These are phyloP conservation scores for Elsinoe batatas DNA, from an alignment of 2,329 filamentous ascomycete genomes.

Conservation along the genomic window DNA sequence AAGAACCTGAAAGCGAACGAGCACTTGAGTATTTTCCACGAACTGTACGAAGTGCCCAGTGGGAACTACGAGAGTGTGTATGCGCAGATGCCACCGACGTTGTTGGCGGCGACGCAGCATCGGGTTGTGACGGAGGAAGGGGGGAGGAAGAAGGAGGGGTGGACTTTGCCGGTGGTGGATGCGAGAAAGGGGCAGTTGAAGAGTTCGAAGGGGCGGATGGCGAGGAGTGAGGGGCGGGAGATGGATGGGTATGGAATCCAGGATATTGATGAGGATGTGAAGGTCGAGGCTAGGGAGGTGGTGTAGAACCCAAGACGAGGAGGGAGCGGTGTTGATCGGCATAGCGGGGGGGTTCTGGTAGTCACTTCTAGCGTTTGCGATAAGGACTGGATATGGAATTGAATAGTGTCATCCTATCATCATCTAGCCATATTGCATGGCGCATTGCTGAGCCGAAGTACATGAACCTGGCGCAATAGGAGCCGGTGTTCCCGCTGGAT, in stretches of 20 bases:
- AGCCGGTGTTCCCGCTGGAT: neutral
- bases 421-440: neutral
- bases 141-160: constrained; percentile 20
- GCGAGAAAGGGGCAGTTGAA: constrained; percentile 26
- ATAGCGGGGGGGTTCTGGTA: neutral
- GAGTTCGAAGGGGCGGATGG: constrained; percentile 27
- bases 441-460: neutral
- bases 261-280: constrained; percentile 13
- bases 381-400: neutral
- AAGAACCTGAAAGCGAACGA: constrained; percentile 20
- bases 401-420: too few relatives aligned
- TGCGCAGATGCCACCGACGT: constrained; percentile 29
- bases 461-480: neutral
- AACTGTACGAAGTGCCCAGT: constrained; percentile 40
- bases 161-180: constrained; percentile 27
- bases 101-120: constrained; percentile 24
- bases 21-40: constrained; percentile 44
- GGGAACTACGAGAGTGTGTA: constrained; percentile 45
- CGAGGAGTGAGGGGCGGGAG: constrained; percentile 21
- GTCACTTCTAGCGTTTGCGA: neutral
- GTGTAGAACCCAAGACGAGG: neutral
- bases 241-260: constrained; percentile 21
- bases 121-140: constrained; percentile 18
- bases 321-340: neutral
- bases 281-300: constrained; percentile 1